Conservation (phyloP, 768 basidiomycete genomes). For the Auricularia sp. region DNA sequence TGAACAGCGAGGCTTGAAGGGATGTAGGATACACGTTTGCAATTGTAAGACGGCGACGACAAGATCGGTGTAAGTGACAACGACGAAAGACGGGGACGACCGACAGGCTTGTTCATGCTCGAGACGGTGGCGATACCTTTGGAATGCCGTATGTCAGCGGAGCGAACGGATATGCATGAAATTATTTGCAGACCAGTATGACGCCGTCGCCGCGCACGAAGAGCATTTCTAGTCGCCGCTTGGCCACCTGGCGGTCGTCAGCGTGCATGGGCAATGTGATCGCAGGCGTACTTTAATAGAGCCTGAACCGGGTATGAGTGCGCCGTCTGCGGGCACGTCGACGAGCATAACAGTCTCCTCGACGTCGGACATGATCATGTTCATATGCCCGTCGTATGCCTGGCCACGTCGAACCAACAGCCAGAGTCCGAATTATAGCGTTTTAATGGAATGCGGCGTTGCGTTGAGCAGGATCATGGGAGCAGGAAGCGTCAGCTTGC, state of each 20-base stretch:
- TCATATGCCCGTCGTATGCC: slow-evolving; percentile 99
- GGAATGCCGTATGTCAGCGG: not conserved
- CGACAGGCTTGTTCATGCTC: slow-evolving; percentile 14
- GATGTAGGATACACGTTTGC: not conserved
- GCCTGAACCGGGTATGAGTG: not conserved
- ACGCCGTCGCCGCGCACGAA: slow-evolving; percentile 97
- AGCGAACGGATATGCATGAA: not conserved
- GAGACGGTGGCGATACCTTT: slow-evolving; percentile 74
- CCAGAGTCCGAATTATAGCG: not conserved
- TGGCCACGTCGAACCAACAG: slow-evolving; percentile 22
- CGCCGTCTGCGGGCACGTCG: slow-evolving; percentile 55
- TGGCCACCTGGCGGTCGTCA: slow-evolving; percentile 56
- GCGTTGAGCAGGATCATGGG: not conserved
- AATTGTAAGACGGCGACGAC: not conserved
- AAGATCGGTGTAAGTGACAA: not conserved
- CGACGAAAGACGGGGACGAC: not conserved
- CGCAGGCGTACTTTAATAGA: not conserved
- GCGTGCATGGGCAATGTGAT: not conserved
- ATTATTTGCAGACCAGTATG: slow-evolving; percentile 58
- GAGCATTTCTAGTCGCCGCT: slow-evolving; percentile 93
- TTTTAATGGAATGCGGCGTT: not conserved
- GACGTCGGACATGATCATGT: slow-evolving; percentile 93
- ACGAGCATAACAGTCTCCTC: slow-evolving; percentile 97
- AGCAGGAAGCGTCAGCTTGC: not conserved
- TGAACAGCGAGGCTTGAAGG: not conserved